These are phyloP conservation scores for Juncus inflexus DNA, from an alignment of 176 grass and related monocot genomes.

Conservation along the genomic window DNA sequence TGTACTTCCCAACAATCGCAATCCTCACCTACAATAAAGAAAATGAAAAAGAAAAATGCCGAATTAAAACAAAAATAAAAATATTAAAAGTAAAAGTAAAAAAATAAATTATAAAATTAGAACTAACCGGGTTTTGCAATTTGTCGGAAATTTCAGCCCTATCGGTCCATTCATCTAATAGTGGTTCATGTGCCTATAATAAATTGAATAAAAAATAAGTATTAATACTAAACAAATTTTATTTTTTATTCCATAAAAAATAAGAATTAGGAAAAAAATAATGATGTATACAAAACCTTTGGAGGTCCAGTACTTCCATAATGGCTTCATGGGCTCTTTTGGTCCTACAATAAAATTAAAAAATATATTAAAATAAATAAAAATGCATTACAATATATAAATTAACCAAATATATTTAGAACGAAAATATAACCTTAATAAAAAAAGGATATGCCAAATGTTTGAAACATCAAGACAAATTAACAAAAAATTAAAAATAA, in stretches of 20 bases:
- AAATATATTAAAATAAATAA: background rate
- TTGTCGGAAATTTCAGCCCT: constrained; percentile 59
- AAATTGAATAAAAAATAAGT: too few relatives aligned
- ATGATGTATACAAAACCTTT: constrained; percentile 42
- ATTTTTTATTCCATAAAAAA: too few relatives aligned
- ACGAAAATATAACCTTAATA: constrained; percentile 44
- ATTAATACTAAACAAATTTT: constrained; percentile 18
- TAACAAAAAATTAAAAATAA: constrained; percentile 22
- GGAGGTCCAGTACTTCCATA: constrained; percentile 60
- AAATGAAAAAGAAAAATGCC: constrained; percentile 17
- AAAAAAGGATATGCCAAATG: constrained; percentile 93
- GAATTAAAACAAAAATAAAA: background rate
- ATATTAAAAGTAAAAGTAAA: background rate
- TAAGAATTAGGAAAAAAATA: too few relatives aligned
- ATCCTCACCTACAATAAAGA: constrained; percentile 62
- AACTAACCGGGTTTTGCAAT: constrained; percentile 47
- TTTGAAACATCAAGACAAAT: constrained; percentile 89
- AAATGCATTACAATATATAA: too few relatives aligned
- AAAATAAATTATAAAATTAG: constrained; percentile 6
- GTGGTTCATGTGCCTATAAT: constrained; percentile 40
- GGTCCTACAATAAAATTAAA: constrained; percentile 47
- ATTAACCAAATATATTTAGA: too few relatives aligned
- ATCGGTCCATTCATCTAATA: constrained; percentile 67
- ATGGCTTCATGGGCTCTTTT: constrained; percentile 91
- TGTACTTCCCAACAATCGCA: constrained; percentile 86